A percentile compares a stretch with the other conserved stretches of the same genome.
Conservation (phyloP, 768 basidiomycete species). For the Tulasnella sp. region DNA sequence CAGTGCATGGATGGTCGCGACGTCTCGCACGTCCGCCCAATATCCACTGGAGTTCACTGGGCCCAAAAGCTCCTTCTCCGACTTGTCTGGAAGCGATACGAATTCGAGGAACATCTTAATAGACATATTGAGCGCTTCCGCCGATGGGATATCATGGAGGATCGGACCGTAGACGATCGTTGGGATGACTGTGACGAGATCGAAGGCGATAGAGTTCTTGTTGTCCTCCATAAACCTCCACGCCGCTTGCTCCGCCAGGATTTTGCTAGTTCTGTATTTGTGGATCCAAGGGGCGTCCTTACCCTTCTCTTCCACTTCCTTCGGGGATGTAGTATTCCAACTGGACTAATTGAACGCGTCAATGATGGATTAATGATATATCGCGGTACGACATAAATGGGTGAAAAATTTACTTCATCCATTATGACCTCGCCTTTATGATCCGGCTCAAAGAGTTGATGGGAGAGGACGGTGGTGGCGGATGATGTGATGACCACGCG, state of each 20-base stretch:
- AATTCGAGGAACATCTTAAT: slow-evolving; percentile 14
- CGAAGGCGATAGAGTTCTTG: slow-evolving; percentile 20
- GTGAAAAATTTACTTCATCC: neutral
- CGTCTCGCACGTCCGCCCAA: slow-evolving; percentile 27
- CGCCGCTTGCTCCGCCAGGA: slow-evolving; percentile 26
- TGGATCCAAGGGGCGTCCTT: slow-evolving; percentile 21
- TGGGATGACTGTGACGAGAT: slow-evolving; percentile 24
- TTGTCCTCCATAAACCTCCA: slow-evolving; percentile 24
- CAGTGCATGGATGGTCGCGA: slow-evolving; percentile 23
- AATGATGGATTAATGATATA: slow-evolving; percentile 20
- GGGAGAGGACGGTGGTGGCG: slow-evolving; percentile 26
- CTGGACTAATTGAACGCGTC: slow-evolving; percentile 24
- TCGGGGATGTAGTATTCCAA: slow-evolving; percentile 27
- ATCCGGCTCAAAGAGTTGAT: neutral
- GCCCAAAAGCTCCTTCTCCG: slow-evolving; percentile 7
- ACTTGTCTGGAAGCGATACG: slow-evolving; percentile 14
- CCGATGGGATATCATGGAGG: slow-evolving; percentile 29
- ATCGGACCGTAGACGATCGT: slow-evolving; percentile 28
- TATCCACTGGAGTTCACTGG: neutral
- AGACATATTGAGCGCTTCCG: slow-evolving; percentile 29
- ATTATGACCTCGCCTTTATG: slow-evolving; percentile 1
- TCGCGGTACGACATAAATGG: neutral
- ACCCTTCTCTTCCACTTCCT: slow-evolving; percentile 27
- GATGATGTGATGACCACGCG: slow-evolving; percentile 31
- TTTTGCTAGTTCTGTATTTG: slow-evolving; percentile 26